phyloP scores from a whole-genome alignment of 441 rosid genomes.

The Hypseocharis bilobata region DNA sequence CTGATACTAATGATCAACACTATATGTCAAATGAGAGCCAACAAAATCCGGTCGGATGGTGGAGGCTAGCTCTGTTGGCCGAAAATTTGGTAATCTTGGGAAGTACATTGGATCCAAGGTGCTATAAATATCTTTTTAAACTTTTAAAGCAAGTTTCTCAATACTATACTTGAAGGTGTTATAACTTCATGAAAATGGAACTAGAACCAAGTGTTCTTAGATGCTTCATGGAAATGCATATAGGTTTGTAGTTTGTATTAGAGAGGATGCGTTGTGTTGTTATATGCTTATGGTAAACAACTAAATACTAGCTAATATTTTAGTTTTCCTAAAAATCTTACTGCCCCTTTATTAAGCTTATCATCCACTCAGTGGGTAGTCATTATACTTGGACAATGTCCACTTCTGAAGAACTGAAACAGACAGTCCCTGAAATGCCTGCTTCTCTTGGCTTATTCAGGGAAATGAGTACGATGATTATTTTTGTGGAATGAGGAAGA shows the following conservation, averaged over 20 bases:
- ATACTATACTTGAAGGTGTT: neutral
- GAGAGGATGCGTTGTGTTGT: neutral
- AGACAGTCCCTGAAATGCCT: neutral
- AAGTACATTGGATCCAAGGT: slow-evolving; percentile 59
- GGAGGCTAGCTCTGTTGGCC: slow-evolving; percentile 74
- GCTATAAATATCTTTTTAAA: slow-evolving; percentile 9
- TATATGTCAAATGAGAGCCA: slow-evolving; percentile 25
- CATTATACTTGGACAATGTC: no score
- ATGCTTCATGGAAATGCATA: slow-evolving; percentile 4
- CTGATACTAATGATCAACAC: slow-evolving; percentile 31
- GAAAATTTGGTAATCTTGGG: slow-evolving; percentile 52
- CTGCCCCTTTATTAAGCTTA: neutral
- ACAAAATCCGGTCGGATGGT: slow-evolving; percentile 32
- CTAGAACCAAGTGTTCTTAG: neutral
- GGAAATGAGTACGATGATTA: no score
- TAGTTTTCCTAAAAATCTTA: neutral
- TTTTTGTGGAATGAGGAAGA: no score
- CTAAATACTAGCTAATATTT: neutral
- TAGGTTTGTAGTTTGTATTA: neutral
- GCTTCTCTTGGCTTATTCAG: no score
- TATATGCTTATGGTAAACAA: neutral
- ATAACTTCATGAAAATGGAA: neutral
- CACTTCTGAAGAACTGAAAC: neutral
- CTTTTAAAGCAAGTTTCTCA: neutral
- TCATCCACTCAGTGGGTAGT: no score